A percentile compares a stretch with the other conserved stretches of the same genome.
These are phyloP conservation scores for Lantana camara DNA, from an alignment of 257 asterid genomes.

Conservation along the genomic window DNA sequence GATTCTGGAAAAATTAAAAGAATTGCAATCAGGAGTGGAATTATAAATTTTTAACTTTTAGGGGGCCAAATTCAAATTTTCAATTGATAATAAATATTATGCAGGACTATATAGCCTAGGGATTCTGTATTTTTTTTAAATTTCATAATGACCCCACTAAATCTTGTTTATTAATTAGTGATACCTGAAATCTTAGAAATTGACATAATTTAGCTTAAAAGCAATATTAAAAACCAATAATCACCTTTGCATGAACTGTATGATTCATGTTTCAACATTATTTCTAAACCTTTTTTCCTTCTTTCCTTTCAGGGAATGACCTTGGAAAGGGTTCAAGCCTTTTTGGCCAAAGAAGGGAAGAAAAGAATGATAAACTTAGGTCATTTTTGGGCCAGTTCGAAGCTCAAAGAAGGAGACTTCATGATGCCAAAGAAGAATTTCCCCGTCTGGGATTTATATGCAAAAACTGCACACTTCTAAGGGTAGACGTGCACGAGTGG, in stretches of 20 bases:
- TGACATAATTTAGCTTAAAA: slow-evolving; percentile 11
- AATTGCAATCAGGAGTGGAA: too few relatives aligned
- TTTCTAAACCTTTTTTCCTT: background rate
- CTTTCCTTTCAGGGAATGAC: slow-evolving; percentile 54
- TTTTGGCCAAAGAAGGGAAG: slow-evolving; percentile 52
- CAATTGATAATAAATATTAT: too few relatives aligned
- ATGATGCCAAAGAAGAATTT: slow-evolving; percentile 82
- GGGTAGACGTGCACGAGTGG: slow-evolving; percentile 65
- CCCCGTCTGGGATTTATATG: slow-evolving; percentile 74
- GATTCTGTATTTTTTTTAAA: background rate
- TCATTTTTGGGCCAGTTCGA: slow-evolving; percentile 60
- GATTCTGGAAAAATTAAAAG: too few relatives aligned
- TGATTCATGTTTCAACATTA: too few relatives aligned
- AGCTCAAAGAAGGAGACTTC: slow-evolving; percentile 47
- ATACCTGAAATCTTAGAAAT: background rate
- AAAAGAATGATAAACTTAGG: slow-evolving; percentile 66
- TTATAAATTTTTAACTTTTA: too few relatives aligned
- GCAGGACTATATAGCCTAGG: background rate
- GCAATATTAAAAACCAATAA: background rate
- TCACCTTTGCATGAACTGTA: background rate
- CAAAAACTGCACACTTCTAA: slow-evolving; percentile 39
- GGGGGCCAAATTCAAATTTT: too few relatives aligned
- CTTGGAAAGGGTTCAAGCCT: slow-evolving; percentile 61
- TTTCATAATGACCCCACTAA: slow-evolving; percentile 34
- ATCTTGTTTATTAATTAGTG: slow-evolving; percentile 11